phyloP scores from a whole-genome alignment of 106 monocot genomes.

The Apostasia shenzhenica region DNA sequence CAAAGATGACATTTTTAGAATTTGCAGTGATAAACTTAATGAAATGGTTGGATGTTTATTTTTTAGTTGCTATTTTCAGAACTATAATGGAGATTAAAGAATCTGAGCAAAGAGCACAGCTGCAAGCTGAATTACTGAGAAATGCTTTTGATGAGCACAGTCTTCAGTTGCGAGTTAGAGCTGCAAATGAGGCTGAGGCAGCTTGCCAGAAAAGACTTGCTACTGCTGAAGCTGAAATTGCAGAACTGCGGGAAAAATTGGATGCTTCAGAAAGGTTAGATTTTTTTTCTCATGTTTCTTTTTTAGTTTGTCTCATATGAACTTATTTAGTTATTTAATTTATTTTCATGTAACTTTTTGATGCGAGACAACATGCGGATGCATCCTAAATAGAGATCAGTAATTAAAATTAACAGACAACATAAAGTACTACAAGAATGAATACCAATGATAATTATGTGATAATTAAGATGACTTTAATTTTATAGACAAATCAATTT shows the following conservation, averaged over 20 bases:
- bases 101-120: conserved; percentile 74
- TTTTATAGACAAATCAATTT: too few relatives aligned
- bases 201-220: conserved; percentile 82
- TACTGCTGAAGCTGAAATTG: conserved; percentile 72
- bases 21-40: too few relatives aligned
- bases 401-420: too few relatives aligned
- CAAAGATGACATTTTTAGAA: too few relatives aligned
- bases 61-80: conserved; percentile 28
- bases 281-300: neutral
- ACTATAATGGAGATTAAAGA: conserved; percentile 71
- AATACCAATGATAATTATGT: too few relatives aligned
- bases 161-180: conserved; percentile 86
- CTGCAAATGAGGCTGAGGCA: conserved; percentile 93
- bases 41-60: neutral
- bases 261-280: conserved; percentile 82
- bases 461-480: too few relatives aligned
- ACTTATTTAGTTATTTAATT: neutral
- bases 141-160: conserved; percentile 70
- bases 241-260: conserved; percentile 55
- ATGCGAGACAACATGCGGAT: too few relatives aligned
- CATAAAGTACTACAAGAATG: too few relatives aligned
- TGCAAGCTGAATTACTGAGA: conserved; percentile 61
- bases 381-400: too few relatives aligned
- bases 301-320: neutral
- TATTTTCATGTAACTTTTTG: neutral